These are phyloP conservation scores for Fusarium dimerum DNA, from an alignment of 2,329 filamentous ascomycete species.

Conservation along the genomic window DNA sequence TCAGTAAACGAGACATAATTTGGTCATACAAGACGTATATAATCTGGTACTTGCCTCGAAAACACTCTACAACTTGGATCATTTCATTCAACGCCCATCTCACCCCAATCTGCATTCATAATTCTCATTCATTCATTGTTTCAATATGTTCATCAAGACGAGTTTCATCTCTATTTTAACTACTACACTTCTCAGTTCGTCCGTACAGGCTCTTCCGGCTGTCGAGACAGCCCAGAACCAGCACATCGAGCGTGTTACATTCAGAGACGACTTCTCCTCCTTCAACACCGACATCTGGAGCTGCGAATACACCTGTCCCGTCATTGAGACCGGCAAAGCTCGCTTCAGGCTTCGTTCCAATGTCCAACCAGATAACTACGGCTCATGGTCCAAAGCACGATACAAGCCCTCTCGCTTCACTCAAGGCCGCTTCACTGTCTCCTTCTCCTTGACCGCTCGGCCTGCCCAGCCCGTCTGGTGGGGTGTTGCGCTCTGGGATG, in stretches of 20 bases:
- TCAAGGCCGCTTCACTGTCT: constrained; percentile 14
- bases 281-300: constrained; percentile 11
- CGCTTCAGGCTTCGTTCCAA: constrained; percentile 11
- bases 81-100: too few species aligned
- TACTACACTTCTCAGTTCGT: too few species aligned
- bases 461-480: constrained; percentile 18
- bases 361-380: constrained; percentile 7
- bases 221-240: neutral
- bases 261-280: constrained; percentile 14
- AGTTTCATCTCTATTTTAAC: too few species aligned
- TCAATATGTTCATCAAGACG: too few species aligned
- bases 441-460: constrained; percentile 12
- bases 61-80: too few species aligned
- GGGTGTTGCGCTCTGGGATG: constrained; percentile 19
- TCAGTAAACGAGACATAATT: too few species aligned
- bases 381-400: constrained; percentile 17
- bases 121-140: too few species aligned
- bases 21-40: too few species aligned
- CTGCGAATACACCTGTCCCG: constrained; percentile 18
- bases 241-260: neutral
- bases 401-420: constrained; percentile 18
- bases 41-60: too few species aligned
- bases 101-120: too few species aligned
- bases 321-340: constrained; percentile 16
- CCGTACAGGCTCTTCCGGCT: too few species aligned